These are phyloP conservation scores for Ceriops decandra DNA, from an alignment of 345 rosid genomes.

Conservation along the genomic window DNA sequence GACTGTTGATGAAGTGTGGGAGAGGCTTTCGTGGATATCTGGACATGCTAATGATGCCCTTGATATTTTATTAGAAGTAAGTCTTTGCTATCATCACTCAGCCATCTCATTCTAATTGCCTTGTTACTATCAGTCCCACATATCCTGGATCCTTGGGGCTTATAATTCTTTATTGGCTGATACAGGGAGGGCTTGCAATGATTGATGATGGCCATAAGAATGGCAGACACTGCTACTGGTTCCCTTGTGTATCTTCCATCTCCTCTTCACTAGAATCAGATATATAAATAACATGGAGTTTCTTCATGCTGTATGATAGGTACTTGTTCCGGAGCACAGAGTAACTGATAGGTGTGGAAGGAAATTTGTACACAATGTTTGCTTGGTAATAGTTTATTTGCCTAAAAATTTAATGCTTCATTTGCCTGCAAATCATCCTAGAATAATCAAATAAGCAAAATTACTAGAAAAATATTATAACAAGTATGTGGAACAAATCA, in stretches of 20 bases:
- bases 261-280: constrained; percentile 46
- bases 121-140: neutral
- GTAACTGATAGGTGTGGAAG: neutral
- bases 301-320: neutral
- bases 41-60: constrained; percentile 82
- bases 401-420: no score
- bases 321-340: neutral
- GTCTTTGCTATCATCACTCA: no score
- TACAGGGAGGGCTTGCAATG: constrained; percentile 86
- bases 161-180: constrained; percentile 23
- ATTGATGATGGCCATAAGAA: constrained; percentile 71
- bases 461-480: neutral
- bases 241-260: constrained; percentile 73
- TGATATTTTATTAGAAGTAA: constrained; percentile 68
- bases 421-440: no score
- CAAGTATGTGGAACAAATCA: neutral
- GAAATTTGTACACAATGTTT: no score
- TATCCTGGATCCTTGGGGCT: constrained; percentile 11
- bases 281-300: constrained; percentile 8
- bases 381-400: no score
- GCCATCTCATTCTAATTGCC: neutral
- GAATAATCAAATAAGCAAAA: neutral
- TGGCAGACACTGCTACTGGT: constrained; percentile 72
- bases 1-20: constrained; percentile 74
- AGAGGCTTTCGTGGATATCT: constrained; percentile 70